Evolutionary conservation across 164 flowering plant species (phyloP).

Genomic region (Liquidambar formosana): DNA sequence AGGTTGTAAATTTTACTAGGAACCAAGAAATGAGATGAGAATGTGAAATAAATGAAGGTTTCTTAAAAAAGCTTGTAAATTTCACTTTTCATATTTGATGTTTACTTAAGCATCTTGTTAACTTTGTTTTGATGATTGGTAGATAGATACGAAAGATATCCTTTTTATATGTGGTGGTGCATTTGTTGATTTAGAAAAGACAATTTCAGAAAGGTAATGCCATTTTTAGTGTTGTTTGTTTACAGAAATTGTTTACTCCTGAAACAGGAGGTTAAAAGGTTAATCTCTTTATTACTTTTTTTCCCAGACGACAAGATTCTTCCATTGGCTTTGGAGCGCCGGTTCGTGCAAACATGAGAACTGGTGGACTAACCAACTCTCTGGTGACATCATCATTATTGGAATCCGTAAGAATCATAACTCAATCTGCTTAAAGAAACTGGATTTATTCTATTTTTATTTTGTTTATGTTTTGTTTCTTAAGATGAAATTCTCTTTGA

Average conservation of each 20-base stretch:
- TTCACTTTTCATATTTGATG: not conserved
- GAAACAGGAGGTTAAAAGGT: not conserved
- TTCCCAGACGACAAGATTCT: conserved; percentile 89
- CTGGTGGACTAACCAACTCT: conserved; percentile 64
- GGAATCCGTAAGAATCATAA: conserved; percentile 62
- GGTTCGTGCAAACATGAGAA: conserved; percentile 93
- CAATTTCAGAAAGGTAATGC: conserved; percentile 91
- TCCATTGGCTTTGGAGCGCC: conserved; percentile 99
- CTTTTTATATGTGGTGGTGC: conserved; percentile 99
- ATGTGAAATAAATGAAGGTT: too few species aligned
- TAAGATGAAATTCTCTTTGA: not conserved
- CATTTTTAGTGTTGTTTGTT: not conserved
- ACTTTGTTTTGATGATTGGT: conserved; percentile 18
- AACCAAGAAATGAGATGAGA: too few species aligned
- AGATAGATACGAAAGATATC: conserved; percentile 97
- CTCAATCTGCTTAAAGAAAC: not conserved
- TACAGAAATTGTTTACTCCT: not conserved
- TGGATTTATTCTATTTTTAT: not conserved
- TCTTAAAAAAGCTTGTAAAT: too few species aligned
- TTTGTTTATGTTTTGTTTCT: not conserved
- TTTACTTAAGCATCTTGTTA: not conserved
- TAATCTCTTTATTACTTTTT: not conserved
- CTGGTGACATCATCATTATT: conserved; percentile 79
- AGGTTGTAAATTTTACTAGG: too few species aligned
- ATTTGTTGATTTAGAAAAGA: conserved; percentile 91